phyloP scores from a whole-genome alignment of 2,329 filamentous ascomycete genomes.

The Podosphaera leucotricha region DNA sequence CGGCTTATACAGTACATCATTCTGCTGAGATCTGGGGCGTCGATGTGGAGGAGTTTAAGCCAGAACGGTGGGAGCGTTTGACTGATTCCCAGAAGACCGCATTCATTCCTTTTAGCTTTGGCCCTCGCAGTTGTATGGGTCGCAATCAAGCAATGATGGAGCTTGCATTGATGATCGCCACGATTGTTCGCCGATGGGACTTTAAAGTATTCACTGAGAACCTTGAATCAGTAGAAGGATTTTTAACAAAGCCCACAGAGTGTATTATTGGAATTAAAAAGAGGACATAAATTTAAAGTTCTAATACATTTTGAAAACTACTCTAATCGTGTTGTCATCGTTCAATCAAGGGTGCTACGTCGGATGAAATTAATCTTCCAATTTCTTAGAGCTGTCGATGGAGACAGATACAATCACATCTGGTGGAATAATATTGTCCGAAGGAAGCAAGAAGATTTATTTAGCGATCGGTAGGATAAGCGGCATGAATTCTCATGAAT shows the following conservation, averaged over 20 bases:
- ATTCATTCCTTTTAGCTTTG: slow-evolving; percentile 53
- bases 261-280: slow-evolving; percentile 30
- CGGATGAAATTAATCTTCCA: too few species aligned
- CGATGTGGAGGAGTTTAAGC: slow-evolving; percentile 46
- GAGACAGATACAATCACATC: too few species aligned
- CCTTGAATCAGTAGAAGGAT: slow-evolving; percentile 59
- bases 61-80: slow-evolving; percentile 44
- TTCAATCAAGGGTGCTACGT: too few species aligned
- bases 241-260: slow-evolving; percentile 55
- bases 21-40: slow-evolving; percentile 47
- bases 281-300: too few species aligned
- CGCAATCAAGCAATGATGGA: slow-evolving; percentile 80
- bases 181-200: slow-evolving; percentile 36
- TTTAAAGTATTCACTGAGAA: slow-evolving; percentile 34
- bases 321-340: too few species aligned
- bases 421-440: too few species aligned
- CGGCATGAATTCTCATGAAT: too few species aligned
- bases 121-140: slow-evolving; percentile 48
- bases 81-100: slow-evolving; percentile 47
- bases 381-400: too few species aligned
- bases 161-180: slow-evolving; percentile 52
- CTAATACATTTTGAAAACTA: too few species aligned
- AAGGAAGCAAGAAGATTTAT: too few species aligned
- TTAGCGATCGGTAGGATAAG: too few species aligned
- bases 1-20: slow-evolving; percentile 65